These are phyloP conservation scores for Selaginella moellendorffii DNA, from an alignment of 75 land plant species.

Conservation along the genomic window DNA sequence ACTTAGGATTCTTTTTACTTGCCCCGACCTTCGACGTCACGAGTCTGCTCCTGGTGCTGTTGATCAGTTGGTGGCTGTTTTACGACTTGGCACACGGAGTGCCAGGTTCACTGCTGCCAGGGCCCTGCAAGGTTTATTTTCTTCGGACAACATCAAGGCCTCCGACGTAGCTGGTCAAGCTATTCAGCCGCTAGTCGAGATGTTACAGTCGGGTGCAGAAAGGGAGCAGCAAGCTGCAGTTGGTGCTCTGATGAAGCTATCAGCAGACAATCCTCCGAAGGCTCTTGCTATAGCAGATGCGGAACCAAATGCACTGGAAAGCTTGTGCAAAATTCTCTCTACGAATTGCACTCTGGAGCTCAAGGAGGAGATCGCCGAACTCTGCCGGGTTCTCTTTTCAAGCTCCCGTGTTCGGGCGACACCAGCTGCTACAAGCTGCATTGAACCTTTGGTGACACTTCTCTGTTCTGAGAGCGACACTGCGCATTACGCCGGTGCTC, in stretches of 20 bases:
- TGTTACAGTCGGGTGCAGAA: slow-evolving; percentile 74
- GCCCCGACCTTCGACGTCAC: slow-evolving; percentile 67
- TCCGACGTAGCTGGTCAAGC: slow-evolving; percentile 71
- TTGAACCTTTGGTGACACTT: slow-evolving; percentile 79
- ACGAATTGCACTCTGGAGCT: slow-evolving; percentile 76
- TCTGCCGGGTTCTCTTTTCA: slow-evolving; percentile 71
- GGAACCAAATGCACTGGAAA: slow-evolving; percentile 89
- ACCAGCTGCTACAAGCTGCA: slow-evolving; percentile 78
- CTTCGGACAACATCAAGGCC: slow-evolving; percentile 64
- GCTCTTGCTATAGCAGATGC: slow-evolving; percentile 83
- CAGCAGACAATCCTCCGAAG: slow-evolving; percentile 74
- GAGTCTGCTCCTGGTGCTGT: slow-evolving; percentile 83
- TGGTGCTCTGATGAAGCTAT: slow-evolving; percentile 61
- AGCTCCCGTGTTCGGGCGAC: slow-evolving; percentile 80
- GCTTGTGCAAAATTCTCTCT: slow-evolving; percentile 67
- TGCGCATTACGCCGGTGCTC: slow-evolving; percentile 74
- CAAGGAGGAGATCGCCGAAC: slow-evolving; percentile 86
- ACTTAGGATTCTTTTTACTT: slow-evolving; percentile 58
- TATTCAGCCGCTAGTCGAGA: slow-evolving; percentile 79
- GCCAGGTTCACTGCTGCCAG: slow-evolving; percentile 85
- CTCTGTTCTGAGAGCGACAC: slow-evolving; percentile 50
- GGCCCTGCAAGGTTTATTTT: slow-evolving; percentile 72
- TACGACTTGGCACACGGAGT: slow-evolving; percentile 58
- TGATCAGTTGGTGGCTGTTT: slow-evolving; percentile 80
- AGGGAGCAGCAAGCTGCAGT: slow-evolving; percentile 92